phyloP scores from a whole-genome alignment of 2,329 filamentous ascomycete species.

The Penicillium brevicompactum region DNA sequence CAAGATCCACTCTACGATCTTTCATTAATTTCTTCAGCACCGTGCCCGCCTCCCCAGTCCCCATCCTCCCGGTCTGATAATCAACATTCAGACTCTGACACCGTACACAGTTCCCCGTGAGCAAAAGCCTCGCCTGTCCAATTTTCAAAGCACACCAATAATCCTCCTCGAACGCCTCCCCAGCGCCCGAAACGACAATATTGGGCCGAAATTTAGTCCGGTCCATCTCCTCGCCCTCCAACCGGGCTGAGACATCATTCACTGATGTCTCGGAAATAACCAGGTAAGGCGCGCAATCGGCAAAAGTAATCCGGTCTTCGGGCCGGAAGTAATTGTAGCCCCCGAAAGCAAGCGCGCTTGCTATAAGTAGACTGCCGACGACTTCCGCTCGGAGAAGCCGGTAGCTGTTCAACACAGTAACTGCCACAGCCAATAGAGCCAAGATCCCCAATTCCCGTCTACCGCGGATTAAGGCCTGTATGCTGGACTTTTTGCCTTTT shows the following conservation, averaged over 20 bases:
- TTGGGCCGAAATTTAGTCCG: slow-evolving; percentile 74
- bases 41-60: slow-evolving; percentile 58
- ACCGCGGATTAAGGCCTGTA: not conserved
- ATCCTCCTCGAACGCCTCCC: slow-evolving; percentile 67
- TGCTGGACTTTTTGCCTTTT: slow-evolving; percentile 15
- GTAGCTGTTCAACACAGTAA: not conserved
- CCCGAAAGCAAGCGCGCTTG: not conserved
- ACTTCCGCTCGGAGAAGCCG: not conserved
- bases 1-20: slow-evolving; percentile 71
- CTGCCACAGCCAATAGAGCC: not conserved
- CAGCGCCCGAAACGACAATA: slow-evolving; percentile 65
- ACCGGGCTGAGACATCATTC: slow-evolving; percentile 62
- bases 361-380: not conserved
- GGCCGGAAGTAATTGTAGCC: not conserved
- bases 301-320: slow-evolving; percentile 33
- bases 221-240: slow-evolving; percentile 58
- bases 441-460: not conserved
- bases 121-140: slow-evolving; percentile 45
- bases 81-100: slow-evolving; percentile 73
- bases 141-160: slow-evolving; percentile 68
- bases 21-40: slow-evolving; percentile 71
- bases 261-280: slow-evolving; percentile 71
- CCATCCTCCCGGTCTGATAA: slow-evolving; percentile 64
- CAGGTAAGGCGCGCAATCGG: slow-evolving; percentile 61
- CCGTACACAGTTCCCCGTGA: slow-evolving; percentile 71